Base-by-base conservation (phyloP, 257 asterid genomes). In the Lycium ferocissimum region DNA sequence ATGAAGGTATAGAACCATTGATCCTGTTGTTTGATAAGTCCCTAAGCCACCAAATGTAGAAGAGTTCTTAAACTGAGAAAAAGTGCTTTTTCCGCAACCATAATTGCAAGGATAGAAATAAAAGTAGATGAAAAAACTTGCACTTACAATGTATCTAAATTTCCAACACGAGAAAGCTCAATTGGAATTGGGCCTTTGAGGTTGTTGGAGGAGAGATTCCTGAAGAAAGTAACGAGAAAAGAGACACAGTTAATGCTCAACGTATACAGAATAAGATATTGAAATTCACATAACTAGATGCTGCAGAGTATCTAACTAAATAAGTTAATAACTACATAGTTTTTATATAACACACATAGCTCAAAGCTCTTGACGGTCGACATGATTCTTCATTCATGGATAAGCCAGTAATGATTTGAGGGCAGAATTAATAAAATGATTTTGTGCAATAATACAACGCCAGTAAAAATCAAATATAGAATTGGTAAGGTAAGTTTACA, bases 111-210 rank as follows among this genome's bases (percentile, higher is more conserved):
- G n/a, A 38, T 63, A 7, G 1, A 13, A 56, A 54, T 22, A 15
- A 0, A 20, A n/a, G n/a, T 56, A 40, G 26, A 62, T 49, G 82
- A 73, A 14, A 15, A 63, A 22, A 11, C 15, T 10, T 57, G 54
- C 70, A 88, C 99, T 95, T 89, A 97, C 99, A 97, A 71, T 2
- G 97, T 95, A 86, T 97, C 99, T 89, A 97, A 88, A 88, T 97
- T 95, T 8, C 99, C 99, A 67, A 97, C 94, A 57, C 94, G 95
- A 73, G 98, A 92, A 5, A 97, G 93, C 90, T 97, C 98, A 62
- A 94, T 91, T 9, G 99, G 99, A 91, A 97, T 92, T 10, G 96
- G 93, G 9, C 99, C 99, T 72, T 75, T 85, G 66, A 97, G 86
- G 73, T 88, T 72, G 90, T 95, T 97, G 49, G 94, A 92, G 51